Evolutionary conservation across 345 rosid species (phyloP).

Genomic region (Brassica carinata): DNA sequence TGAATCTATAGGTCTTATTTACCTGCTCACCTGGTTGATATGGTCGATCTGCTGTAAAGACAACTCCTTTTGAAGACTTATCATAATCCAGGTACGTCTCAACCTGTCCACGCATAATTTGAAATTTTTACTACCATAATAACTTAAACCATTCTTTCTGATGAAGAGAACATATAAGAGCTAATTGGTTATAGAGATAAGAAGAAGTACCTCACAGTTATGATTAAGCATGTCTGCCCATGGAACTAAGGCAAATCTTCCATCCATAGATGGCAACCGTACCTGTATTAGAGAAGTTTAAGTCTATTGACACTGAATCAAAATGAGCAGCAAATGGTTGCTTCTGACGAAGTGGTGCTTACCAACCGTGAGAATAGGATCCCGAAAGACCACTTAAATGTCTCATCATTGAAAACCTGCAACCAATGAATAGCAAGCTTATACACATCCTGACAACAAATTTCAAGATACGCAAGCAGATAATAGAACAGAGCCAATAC

Average conservation of each 20-base stretch:
- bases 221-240: constrained; percentile 99
- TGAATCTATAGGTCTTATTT: constrained; percentile 35
- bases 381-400: constrained; percentile 96
- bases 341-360: constrained; percentile 37
- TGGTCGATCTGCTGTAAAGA: constrained; percentile 72
- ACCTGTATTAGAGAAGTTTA: constrained; percentile 52
- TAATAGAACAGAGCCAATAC: constrained; percentile 4
- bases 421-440: constrained; percentile 31
- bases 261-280: constrained; percentile 90
- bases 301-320: neutral
- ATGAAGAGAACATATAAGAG: constrained; percentile 9
- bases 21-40: constrained; percentile 99
- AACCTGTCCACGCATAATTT: constrained; percentile 53
- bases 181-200: neutral
- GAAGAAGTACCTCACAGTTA: constrained; percentile 72
- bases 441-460: neutral
- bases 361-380: constrained; percentile 97
- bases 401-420: constrained; percentile 85
- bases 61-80: constrained; percentile 81
- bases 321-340: constrained; percentile 16
- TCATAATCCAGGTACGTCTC: constrained; percentile 94
- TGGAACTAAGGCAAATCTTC: constrained; percentile 91
- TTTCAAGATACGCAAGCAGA: neutral
- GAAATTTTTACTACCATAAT: constrained; percentile 15
- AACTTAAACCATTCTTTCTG: neutral